Evolutionary conservation across 163 green algal species (phyloP), one percentile per base, ranked within the genome.

Genomic region (Prototheca wickerhamii): DNA sequence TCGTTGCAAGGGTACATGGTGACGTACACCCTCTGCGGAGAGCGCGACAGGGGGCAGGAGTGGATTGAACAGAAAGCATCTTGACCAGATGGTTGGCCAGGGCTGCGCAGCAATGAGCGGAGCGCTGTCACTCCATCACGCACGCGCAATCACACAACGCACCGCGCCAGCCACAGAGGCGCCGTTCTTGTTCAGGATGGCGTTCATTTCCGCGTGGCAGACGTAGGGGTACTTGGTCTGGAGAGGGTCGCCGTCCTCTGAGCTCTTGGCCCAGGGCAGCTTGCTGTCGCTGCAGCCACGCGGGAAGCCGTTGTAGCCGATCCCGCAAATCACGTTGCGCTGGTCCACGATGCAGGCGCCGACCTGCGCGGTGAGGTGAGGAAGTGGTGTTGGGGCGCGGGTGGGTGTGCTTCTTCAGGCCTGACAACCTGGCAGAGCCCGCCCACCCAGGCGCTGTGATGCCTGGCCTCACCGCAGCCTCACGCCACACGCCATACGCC

Each of bases 1-100:
- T 99, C 93, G 63, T 97, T 97, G 87, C 93, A 99, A 2, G 93
- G 93, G 61, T 96, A 97, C 80, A 99, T 91, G 26, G 93, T 98
- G 17, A 99, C 93, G 68, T 95, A 99, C 5, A 99, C 75, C 15
- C 68, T 80, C 55, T 61, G 55, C 30, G 17, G 7, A 30, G 31
- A 42, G 53, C 10, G 53, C 42, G 20, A 51, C 17, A 51, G 20
- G 17, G 42, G 42, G 17, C 20, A n/a, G 17, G 33, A 21, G 57
- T 37, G 17, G 33, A 37, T 66, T 23, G 57, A 52, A 68, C 50
- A 0, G 33, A 28, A 65, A 20, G 37, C 18, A 64, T 26, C 15
- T 31, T 32, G 37, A 23, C 57, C 15, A 55, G 10, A 63, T 32
- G 34, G 15, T 26, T 31, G 25, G 57, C 33, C n/a, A n/a, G n/a